Conservation (phyloP, 805 yeast species). For the Saccharomycopsis sp. region DNA sequence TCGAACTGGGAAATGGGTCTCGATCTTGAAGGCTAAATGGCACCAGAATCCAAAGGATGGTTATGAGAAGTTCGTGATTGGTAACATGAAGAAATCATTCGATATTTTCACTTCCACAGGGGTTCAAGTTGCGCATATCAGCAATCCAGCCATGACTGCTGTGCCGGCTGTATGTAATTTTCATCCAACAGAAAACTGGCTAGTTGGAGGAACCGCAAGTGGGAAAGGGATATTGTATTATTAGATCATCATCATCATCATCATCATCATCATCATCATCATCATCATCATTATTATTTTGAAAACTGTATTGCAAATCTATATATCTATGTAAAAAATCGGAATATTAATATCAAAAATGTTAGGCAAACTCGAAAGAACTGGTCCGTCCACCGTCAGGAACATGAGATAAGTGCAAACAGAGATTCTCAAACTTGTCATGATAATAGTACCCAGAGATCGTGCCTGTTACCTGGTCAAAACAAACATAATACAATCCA, state of each 20-base stretch:
- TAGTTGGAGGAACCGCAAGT: conserved; percentile 90
- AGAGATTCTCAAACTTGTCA: conserved; percentile 73
- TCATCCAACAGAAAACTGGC: conserved; percentile 86
- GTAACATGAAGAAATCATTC: conserved; percentile 83
- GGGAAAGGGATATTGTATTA: conserved; percentile 45
- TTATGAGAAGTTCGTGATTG: conserved; percentile 80
- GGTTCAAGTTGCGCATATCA: conserved; percentile 67
- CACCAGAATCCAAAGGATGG: conserved; percentile 66
- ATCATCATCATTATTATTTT: too few relatives aligned
- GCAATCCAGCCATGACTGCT: conserved; percentile 57
- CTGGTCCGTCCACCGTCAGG: conserved; percentile 39
- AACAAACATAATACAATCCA: conserved; percentile 84
- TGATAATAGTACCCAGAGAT: conserved; percentile 81
- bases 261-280: neutral
- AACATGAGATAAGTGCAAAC: conserved; percentile 54
- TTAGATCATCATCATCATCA: neutral
- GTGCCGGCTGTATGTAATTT: conserved; percentile 87
- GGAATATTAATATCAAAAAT: too few relatives aligned
- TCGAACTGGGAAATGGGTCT: conserved; percentile 96
- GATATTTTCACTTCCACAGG: conserved; percentile 81
- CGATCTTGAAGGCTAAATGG: conserved; percentile 85
- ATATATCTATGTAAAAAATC: too few relatives aligned
- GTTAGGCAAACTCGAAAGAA: conserved; percentile 10
- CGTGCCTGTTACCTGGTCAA: conserved; percentile 69
- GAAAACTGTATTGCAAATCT: neutral